Conservation (phyloP, 306 rosid species). For the Trifolium pratense region DNA sequence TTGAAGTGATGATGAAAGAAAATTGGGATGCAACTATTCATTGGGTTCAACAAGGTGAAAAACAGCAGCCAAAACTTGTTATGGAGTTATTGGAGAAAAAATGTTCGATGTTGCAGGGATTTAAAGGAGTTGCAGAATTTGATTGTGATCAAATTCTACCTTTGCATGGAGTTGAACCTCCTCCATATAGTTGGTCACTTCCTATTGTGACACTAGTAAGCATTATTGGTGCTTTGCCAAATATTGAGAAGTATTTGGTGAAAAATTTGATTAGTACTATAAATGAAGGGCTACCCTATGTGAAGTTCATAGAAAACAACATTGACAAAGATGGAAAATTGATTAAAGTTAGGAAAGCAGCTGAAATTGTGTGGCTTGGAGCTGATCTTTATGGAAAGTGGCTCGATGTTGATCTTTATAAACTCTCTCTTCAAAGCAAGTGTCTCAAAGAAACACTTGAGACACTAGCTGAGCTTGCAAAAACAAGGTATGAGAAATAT, state of each 20-base stretch:
- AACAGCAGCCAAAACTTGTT: constrained; percentile 58
- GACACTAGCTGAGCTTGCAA: constrained; percentile 61
- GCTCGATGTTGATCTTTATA: constrained; percentile 68
- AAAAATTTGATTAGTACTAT: constrained; percentile 52
- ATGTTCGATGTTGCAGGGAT: constrained; percentile 57
- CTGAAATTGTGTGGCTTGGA: constrained; percentile 70
- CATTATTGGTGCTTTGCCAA: constrained; percentile 73
- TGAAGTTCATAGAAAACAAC: constrained; percentile 54
- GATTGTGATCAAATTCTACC: constrained; percentile 62
- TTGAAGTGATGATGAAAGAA: constrained; percentile 59
- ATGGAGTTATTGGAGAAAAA: constrained; percentile 58
- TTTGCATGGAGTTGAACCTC: constrained; percentile 58
- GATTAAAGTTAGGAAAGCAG: constrained; percentile 56
- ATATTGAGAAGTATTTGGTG: constrained; percentile 38
- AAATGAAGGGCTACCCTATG: constrained; percentile 62
- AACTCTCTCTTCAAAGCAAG: constrained; percentile 55
- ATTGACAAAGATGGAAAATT: constrained; percentile 57
- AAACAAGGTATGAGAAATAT: constrained; percentile 47
- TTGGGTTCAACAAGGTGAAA: constrained; percentile 70
- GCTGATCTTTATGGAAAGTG: constrained; percentile 74
- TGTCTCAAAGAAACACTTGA: constrained; percentile 58
- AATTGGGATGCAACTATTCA: constrained; percentile 70
- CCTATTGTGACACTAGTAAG: constrained; percentile 76
- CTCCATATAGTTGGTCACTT: constrained; percentile 79
- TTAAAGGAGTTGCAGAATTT: constrained; percentile 61